Conservation (phyloP, 805 yeast species). For the Saturnispora ahearnii region DNA sequence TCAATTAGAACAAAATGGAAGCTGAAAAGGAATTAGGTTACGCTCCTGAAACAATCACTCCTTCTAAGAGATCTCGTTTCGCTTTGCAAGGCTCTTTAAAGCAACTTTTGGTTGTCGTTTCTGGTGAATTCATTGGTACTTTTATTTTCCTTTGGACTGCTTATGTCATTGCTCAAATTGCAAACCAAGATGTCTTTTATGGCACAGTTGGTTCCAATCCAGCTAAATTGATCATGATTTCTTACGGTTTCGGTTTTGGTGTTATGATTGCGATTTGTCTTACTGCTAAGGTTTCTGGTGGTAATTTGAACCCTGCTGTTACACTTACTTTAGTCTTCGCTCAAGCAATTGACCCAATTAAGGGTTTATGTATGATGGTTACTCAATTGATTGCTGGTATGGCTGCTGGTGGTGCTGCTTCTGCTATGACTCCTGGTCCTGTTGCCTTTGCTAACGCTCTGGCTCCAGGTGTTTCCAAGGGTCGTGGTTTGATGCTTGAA, state of each 20-base stretch:
- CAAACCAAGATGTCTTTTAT: slow-evolving; percentile 37
- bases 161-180: slow-evolving; percentile 73
- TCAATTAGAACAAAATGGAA: slow-evolving; percentile 17
- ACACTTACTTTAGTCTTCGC: slow-evolving; percentile 65
- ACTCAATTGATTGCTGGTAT: slow-evolving; percentile 77
- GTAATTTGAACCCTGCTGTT: slow-evolving; percentile 86
- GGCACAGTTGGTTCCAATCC: slow-evolving; percentile 37
- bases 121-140: slow-evolving; percentile 82
- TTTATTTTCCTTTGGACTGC: slow-evolving; percentile 79
- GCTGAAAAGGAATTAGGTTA: slow-evolving; percentile 34
- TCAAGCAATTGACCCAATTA: slow-evolving; percentile 62
- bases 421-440: slow-evolving; percentile 77
- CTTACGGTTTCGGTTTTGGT: slow-evolving; percentile 81
- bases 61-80: slow-evolving; percentile 19
- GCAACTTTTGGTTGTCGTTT: slow-evolving; percentile 58
- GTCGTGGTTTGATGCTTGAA: slow-evolving; percentile 75
- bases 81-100: slow-evolving; percentile 32
- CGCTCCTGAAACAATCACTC: slow-evolving; percentile 27
- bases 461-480: slow-evolving; percentile 61
- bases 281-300: slow-evolving; percentile 75
- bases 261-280: slow-evolving; percentile 65
- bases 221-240: slow-evolving; percentile 63
- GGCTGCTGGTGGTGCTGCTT: slow-evolving; percentile 87
- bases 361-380: slow-evolving; percentile 56
- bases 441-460: slow-evolving; percentile 61